Percentiles rank a stretch among this genome's conserved stretches.
phyloP scores from a whole-genome alignment of 129 eudicot species.

The Centella asiatica region DNA sequence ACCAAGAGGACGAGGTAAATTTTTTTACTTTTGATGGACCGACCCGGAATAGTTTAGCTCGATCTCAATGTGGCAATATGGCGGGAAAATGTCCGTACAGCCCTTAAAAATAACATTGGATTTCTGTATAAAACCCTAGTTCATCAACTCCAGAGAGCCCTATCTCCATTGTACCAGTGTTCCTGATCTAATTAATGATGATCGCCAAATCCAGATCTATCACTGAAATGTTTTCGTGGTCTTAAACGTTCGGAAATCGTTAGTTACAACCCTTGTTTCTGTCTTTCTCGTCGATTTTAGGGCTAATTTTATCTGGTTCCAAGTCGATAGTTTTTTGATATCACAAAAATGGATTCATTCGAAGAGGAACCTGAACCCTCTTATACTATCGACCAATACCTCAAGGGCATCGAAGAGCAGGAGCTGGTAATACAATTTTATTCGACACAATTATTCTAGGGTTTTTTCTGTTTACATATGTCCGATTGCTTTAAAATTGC shows the following conservation, averaged over 20 bases:
- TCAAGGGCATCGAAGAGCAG: conserved; percentile 63
- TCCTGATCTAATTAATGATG: conserved; percentile 13
- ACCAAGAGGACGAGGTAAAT: too few relatives aligned
- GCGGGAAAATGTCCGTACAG: conserved; percentile 58
- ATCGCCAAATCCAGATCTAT: conserved; percentile 5
- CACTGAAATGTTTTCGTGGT: not conserved
- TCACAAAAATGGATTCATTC: conserved; percentile 32
- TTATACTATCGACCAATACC: conserved; percentile 59
- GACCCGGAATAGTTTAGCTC: too few relatives aligned
- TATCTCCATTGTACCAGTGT: conserved; percentile 4
- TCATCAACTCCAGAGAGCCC: conserved; percentile 19
- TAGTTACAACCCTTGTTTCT: conserved; percentile 11
- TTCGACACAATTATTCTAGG: not conserved
- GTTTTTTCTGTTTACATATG: not conserved
- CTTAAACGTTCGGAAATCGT: conserved; percentile 6
- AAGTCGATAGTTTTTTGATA: too few relatives aligned
- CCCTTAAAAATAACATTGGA: not conserved
- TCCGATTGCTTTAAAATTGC: not conserved
- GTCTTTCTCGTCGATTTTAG: too few relatives aligned
- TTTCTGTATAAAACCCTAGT: conserved; percentile 22
- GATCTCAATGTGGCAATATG: too few relatives aligned
- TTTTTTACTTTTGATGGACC: too few relatives aligned
- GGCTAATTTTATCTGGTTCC: too few relatives aligned
- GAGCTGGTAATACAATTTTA: conserved; percentile 50
- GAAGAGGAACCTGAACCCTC: conserved; percentile 73